phyloP scores from a whole-genome alignment of 306 rosid species.

The Dalbergia cultrata region DNA sequence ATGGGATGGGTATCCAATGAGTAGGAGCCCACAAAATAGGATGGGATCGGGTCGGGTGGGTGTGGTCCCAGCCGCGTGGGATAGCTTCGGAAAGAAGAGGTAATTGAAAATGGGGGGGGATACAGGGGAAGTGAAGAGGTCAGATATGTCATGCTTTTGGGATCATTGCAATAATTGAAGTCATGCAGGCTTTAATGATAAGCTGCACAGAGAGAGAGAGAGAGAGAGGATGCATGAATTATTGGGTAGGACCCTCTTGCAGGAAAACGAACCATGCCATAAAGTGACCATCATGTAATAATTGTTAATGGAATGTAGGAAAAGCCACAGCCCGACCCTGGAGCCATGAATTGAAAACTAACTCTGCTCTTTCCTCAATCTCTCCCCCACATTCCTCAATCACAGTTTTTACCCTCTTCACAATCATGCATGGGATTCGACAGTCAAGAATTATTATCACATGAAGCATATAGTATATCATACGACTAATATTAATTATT shows the following conservation, averaged over 20 bases:
- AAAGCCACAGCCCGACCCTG: constrained; percentile 7
- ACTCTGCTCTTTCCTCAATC: not conserved
- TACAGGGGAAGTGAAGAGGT: constrained; percentile 65
- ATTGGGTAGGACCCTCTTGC: constrained; percentile 57
- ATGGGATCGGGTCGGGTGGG: not conserved
- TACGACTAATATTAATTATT: no score
- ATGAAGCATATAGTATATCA: not conserved
- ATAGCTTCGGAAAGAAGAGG: constrained; percentile 52
- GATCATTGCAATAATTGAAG: constrained; percentile 97
- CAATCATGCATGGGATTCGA: constrained; percentile 8
- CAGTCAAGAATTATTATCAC: not conserved
- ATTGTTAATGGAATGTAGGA: constrained; percentile 43
- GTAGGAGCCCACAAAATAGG: constrained; percentile 25
- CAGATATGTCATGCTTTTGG: constrained; percentile 86
- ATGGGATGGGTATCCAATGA: constrained; percentile 44
- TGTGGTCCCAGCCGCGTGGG: constrained; percentile 72
- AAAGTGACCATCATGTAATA: constrained; percentile 30
- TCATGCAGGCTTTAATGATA: constrained; percentile 94
- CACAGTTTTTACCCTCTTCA: not conserved
- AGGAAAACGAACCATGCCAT: constrained; percentile 39
- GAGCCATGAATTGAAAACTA: not conserved
- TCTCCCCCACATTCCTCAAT: not conserved
- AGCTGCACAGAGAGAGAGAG: constrained; percentile 43
- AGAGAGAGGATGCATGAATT: constrained; percentile 52
- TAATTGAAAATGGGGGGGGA: constrained; percentile 48